Conservation (phyloP, 805 yeast species). For the Candida arabinofermentans region DNA sequence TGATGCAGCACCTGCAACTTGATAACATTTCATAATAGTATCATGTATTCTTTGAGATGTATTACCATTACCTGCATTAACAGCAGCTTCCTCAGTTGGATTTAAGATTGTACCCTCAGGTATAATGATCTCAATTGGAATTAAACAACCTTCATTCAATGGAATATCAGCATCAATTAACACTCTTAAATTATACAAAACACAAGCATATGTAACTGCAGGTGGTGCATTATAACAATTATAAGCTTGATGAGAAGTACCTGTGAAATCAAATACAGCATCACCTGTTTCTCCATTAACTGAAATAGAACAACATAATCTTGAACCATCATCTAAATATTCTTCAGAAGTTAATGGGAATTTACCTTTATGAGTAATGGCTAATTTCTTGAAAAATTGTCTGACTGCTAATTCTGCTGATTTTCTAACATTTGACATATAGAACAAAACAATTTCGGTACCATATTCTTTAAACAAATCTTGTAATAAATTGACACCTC, state of each 20-base stretch:
- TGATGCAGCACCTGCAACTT: constrained; percentile 91
- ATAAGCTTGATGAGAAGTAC: constrained; percentile 82
- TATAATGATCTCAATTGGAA: constrained; percentile 65
- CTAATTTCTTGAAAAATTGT: constrained; percentile 41
- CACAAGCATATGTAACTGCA: constrained; percentile 86
- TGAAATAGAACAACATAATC: constrained; percentile 49
- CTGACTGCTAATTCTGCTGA: constrained; percentile 74
- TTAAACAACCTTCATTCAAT: constrained; percentile 86
- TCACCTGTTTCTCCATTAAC: constrained; percentile 42
- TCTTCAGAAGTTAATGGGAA: constrained; percentile 50
- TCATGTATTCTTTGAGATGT: constrained; percentile 93
- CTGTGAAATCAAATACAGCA: constrained; percentile 78
- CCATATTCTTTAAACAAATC: constrained; percentile 61
- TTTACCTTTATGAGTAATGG: constrained; percentile 39
- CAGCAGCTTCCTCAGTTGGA: constrained; percentile 85
- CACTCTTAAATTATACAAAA: constrained; percentile 80
- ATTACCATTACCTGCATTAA: constrained; percentile 92
- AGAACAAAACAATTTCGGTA: constrained; percentile 53
- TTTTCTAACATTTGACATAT: constrained; percentile 78
- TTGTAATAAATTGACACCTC: constrained; percentile 67
- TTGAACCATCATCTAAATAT: constrained; percentile 78
- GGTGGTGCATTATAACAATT: constrained; percentile 92
- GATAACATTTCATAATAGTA: constrained; percentile 79
- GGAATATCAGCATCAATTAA: constrained; percentile 87
- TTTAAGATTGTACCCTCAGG: constrained; percentile 63